Evolutionary conservation across 495 filamentous ascomycete species (phyloP).

Genomic region (Hypoxylon subgilvum): DNA sequence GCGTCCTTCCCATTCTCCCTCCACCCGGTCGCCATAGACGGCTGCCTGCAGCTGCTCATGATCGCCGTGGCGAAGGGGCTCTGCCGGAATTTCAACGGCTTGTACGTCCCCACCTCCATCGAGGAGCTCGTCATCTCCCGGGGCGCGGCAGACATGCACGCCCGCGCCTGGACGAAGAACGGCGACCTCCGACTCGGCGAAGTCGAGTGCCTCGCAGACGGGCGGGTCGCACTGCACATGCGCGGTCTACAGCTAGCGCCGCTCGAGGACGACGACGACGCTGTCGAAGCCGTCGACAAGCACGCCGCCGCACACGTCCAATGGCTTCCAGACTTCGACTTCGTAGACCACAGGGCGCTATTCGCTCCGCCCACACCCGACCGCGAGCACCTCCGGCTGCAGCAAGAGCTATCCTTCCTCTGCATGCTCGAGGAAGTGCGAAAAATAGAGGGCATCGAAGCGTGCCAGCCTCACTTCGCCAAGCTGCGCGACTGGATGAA

Average conservation of each 20-base stretch:
- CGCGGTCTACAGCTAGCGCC: slow-evolving; percentile 33
- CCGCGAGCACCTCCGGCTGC: slow-evolving; percentile 16
- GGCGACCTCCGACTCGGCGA: slow-evolving; percentile 21
- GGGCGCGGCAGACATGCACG: slow-evolving; percentile 31
- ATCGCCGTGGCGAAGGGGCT: slow-evolving; percentile 43
- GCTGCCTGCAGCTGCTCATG: slow-evolving; percentile 47
- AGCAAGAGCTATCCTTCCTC: slow-evolving; percentile 41
- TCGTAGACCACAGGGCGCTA: slow-evolving; percentile 29
- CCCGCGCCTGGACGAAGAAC: slow-evolving; percentile 23
- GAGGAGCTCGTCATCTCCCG: slow-evolving; percentile 45
- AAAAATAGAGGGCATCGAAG: slow-evolving; percentile 15
- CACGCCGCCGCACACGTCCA: slow-evolving; percentile 43
- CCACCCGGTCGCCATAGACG: slow-evolving; percentile 55
- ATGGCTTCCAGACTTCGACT: slow-evolving; percentile 47
- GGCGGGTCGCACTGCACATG: slow-evolving; percentile 25
- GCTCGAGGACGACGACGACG: slow-evolving; percentile 33
- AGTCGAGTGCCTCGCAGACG: slow-evolving; percentile 33
- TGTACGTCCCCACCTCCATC: slow-evolving; percentile 46
- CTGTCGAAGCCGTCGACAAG: slow-evolving; percentile 14
- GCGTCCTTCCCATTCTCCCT: slow-evolving; percentile 36
- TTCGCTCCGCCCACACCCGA: slow-evolving; percentile 23
- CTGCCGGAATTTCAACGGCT: slow-evolving; percentile 36
- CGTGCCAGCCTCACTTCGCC: slow-evolving; percentile 38
- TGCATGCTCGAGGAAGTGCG: slow-evolving; percentile 39
- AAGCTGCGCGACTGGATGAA: slow-evolving; percentile 44